Evolutionary conservation across 352 stramenopile species (phyloP).

Genomic region (Achlya hypogyna): DNA sequence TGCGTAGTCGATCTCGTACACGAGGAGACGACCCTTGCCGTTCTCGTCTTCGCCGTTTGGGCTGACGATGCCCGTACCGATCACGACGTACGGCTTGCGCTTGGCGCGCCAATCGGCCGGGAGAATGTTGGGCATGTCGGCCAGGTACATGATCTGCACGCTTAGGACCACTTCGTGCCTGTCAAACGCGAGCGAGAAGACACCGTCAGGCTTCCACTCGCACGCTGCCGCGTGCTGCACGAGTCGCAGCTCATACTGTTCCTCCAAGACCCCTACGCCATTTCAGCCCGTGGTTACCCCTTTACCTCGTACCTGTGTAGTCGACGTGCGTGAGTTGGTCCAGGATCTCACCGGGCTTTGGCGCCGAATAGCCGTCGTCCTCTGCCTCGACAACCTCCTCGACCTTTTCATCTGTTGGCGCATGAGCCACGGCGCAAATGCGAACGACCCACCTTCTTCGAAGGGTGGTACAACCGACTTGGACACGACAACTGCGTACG

Average conservation of each 20-base stretch:
- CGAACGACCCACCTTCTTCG: slow-evolving; percentile 12
- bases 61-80: slow-evolving; percentile 74
- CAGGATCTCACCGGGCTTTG: slow-evolving; percentile 16
- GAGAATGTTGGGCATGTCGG: slow-evolving; percentile 60
- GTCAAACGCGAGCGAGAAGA: slow-evolving; percentile 80
- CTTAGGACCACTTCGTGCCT: slow-evolving; percentile 78
- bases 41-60: slow-evolving; percentile 82
- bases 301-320: neutral
- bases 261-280: slow-evolving; percentile 31
- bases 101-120: slow-evolving; percentile 56
- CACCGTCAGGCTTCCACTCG: slow-evolving; percentile 57
- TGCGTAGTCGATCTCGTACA: slow-evolving; percentile 84
- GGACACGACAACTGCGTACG: slow-evolving; percentile 54
- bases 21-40: slow-evolving; percentile 62
- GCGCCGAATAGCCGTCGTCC: slow-evolving; percentile 21
- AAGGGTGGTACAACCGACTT: neutral
- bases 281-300: neutral
- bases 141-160: slow-evolving; percentile 80
- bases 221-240: slow-evolving; percentile 75
- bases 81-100: slow-evolving; percentile 72
- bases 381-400: slow-evolving; percentile 30
- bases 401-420: slow-evolving; percentile 28
- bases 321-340: neutral
- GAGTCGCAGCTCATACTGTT: slow-evolving; percentile 75
- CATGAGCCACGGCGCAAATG: neutral